Percentiles rank a stretch among this genome's conserved stretches.
Conservation (phyloP, 75 land plant species). For the Ceratopteris richardii region DNA sequence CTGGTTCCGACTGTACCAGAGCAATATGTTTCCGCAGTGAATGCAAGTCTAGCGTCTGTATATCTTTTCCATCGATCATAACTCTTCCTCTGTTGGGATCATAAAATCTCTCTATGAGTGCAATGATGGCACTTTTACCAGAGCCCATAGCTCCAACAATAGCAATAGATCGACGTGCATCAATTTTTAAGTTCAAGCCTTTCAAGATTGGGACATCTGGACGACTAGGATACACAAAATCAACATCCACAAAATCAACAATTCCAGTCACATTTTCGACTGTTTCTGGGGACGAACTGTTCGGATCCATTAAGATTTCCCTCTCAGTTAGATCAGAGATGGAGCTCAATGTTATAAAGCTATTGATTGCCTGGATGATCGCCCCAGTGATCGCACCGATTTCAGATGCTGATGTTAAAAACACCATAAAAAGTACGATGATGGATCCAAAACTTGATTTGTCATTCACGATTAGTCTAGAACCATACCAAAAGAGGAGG, state of each 20-base stretch:
- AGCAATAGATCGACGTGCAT: conserved; percentile 88
- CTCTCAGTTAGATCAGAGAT: conserved; percentile 96
- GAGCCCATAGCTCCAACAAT: conserved; percentile 97
- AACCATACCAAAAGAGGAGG: conserved; percentile 82
- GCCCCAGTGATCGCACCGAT: conserved; percentile 95
- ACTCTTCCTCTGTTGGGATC: conserved; percentile 82
- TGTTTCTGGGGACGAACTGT: conserved; percentile 62
- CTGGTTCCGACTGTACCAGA: conserved; percentile 92
- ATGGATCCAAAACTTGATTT: conserved; percentile 42
- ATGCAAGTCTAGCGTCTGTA: conserved; percentile 63
- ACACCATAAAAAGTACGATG: conserved; percentile 78
- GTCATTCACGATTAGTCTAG: conserved; percentile 33
- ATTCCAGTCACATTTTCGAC: conserved; percentile 88
- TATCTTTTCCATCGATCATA: conserved; percentile 79
- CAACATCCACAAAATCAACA: conserved; percentile 76
- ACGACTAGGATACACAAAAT: conserved; percentile 83
- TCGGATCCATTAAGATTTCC: conserved; percentile 75
- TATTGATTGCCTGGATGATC: conserved; percentile 83
- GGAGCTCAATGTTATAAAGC: conserved; percentile 65
- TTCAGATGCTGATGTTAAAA: conserved; percentile 92
- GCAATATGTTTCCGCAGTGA: conserved; percentile 94
- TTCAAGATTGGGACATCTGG: conserved; percentile 74
- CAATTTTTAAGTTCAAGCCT: conserved; percentile 89
- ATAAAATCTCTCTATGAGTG: conserved; percentile 89
- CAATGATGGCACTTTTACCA: conserved; percentile 92